Conservation (phyloP, 495 filamentous ascomycete species). For the Daldinia caldariorum region DNA sequence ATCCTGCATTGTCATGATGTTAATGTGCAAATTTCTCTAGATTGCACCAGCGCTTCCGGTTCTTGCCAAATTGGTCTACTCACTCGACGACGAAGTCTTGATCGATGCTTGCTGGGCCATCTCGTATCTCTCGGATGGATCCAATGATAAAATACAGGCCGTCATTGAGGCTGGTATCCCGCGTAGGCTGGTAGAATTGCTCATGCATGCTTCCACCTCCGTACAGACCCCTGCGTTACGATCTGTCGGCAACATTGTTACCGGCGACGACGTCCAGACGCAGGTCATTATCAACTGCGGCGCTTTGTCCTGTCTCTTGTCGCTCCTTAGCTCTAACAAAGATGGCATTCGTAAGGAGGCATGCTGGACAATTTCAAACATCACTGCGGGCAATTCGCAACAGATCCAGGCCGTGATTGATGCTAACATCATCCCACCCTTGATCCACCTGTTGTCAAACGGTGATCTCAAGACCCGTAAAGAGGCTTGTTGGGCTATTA, state of each 20-base stretch:
- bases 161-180: conserved; percentile 99
- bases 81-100: conserved; percentile 96
- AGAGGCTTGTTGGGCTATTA: conserved; percentile 99
- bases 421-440: conserved; percentile 92
- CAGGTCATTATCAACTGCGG: conserved; percentile 99
- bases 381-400: conserved; percentile 96
- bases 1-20: neutral
- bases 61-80: conserved; percentile 96
- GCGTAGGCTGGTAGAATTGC: conserved; percentile 93
- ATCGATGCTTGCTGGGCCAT: conserved; percentile 99
- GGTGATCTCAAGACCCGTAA: conserved; percentile 99
- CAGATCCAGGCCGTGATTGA: conserved; percentile 99
- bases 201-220: conserved; percentile 99
- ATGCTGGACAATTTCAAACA: conserved; percentile 99
- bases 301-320: conserved; percentile 87
- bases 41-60: conserved; percentile 97
- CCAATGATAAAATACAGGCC: conserved; percentile 99
- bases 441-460: conserved; percentile 94
- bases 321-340: conserved; percentile 93
- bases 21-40: conserved; percentile 57
- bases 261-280: conserved; percentile 97
- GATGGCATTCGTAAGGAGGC: conserved; percentile 99
- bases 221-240: conserved; percentile 98
- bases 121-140: conserved; percentile 98
- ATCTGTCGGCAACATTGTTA: conserved; percentile 99